phyloP scores from a whole-genome alignment of 2,329 filamentous ascomycete genomes.

The Fusarium acutatum region DNA sequence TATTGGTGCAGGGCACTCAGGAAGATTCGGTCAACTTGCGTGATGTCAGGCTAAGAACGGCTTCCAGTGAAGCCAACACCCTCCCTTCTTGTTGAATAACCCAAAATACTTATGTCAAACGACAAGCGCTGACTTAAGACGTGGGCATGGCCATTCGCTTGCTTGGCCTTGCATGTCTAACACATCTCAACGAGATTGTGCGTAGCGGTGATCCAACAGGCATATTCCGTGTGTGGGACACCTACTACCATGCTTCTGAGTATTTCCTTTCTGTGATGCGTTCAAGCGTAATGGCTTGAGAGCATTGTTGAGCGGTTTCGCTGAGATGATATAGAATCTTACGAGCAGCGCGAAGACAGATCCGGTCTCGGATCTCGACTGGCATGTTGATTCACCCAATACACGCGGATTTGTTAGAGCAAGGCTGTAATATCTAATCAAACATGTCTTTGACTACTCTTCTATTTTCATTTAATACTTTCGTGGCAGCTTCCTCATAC shows the following conservation, averaged over 20 bases:
- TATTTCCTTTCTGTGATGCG: neutral
- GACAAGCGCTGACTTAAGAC: neutral
- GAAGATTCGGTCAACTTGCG: slow-evolving; percentile 5
- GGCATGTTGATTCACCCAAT: neutral
- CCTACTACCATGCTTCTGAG: neutral
- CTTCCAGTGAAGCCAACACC: neutral
- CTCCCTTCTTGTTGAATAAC: neutral
- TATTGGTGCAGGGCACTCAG: slow-evolving; percentile 8
- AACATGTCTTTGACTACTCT: neutral
- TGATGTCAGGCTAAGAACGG: slow-evolving; percentile 5
- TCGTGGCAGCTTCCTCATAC: neutral
- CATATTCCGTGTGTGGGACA: neutral
- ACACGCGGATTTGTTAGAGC: neutral
- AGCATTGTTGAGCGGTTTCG: neutral
- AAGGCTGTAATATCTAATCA: neutral
- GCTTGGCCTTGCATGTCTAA: neutral
- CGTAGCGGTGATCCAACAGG: slow-evolving; percentile 3
- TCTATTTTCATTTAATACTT: neutral
- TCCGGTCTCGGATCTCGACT: neutral
- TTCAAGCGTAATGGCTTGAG: neutral
- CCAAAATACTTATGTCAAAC: neutral
- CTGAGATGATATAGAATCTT: neutral
- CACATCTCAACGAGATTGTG: neutral
- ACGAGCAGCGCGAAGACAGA: neutral
- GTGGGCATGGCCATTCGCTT: neutral